A percentile compares a stretch with the other conserved stretches of the same genome.
Conservation (phyloP, 441 rosid genomes). For the Populus tomentosa region DNA sequence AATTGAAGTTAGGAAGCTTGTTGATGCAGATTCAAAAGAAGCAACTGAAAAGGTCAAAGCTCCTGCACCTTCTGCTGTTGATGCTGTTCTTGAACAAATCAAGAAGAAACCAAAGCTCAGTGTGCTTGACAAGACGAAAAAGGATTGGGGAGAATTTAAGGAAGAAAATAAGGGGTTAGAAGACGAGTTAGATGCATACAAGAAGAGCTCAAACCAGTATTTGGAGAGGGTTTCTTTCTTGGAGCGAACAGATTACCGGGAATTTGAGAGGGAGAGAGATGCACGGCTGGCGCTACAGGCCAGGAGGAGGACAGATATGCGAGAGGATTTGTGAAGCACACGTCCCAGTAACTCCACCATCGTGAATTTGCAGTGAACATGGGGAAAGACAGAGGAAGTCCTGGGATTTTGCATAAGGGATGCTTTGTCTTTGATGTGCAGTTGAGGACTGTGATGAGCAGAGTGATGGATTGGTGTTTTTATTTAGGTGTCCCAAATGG, state of each 20-base stretch:
- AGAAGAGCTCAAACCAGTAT: slow-evolving; percentile 88
- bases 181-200: slow-evolving; percentile 77
- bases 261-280: slow-evolving; percentile 93
- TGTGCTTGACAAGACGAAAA: slow-evolving; percentile 83
- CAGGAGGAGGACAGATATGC: slow-evolving; percentile 64
- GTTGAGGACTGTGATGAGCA: neutral
- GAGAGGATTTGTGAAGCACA: slow-evolving; percentile 41
- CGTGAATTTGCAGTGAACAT: neutral
- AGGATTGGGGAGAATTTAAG: slow-evolving; percentile 94
- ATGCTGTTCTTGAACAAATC: slow-evolving; percentile 80
- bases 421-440: neutral
- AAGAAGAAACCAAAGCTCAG: slow-evolving; percentile 90
- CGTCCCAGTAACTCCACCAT: neutral
- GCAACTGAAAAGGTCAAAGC: slow-evolving; percentile 61
- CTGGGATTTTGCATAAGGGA: neutral
- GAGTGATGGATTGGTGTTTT: neutral
- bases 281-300: slow-evolving; percentile 77
- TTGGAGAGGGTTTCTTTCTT: slow-evolving; percentile 76
- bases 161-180: slow-evolving; percentile 82
- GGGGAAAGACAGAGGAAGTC: neutral
- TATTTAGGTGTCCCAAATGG: neutral
- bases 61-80: slow-evolving; percentile 64
- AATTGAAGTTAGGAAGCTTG: slow-evolving; percentile 60
- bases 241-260: slow-evolving; percentile 75
- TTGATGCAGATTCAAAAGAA: slow-evolving; percentile 79